A percentile compares a stretch with the other conserved stretches of the same genome.
These are phyloP conservation scores for Dacryopinax primogenitus DNA, from an alignment of 768 basidiomycete genomes.

Conservation along the genomic window DNA sequence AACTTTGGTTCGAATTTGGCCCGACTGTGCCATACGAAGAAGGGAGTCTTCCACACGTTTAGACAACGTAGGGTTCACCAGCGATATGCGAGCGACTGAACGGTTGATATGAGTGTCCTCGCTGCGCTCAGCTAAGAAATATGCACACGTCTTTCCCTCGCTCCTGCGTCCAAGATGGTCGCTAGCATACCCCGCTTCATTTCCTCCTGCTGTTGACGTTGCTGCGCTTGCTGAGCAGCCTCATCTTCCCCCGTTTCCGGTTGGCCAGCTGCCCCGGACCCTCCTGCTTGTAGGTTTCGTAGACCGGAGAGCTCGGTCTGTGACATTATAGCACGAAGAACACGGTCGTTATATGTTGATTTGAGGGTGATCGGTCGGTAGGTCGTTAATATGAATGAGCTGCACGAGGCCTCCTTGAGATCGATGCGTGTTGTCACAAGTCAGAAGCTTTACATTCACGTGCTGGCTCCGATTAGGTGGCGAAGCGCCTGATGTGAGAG, in stretches of 20 bases:
- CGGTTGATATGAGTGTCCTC: background rate
- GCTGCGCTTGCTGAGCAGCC: slow-evolving; percentile 35
- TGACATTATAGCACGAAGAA: background rate
- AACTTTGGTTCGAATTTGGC: slow-evolving; percentile 65
- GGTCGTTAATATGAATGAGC: too few species aligned
- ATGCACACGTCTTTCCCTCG: slow-evolving; percentile 62
- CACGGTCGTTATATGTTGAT: too few species aligned
- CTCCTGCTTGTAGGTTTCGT: background rate
- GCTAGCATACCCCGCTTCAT: slow-evolving; percentile 64
- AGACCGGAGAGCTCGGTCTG: background rate
- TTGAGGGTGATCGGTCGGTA: too few species aligned
- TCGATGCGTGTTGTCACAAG: background rate
- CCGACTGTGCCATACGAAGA: slow-evolving; percentile 68
- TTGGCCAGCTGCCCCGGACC: background rate
- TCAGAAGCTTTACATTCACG: background rate
- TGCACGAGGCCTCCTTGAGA: background rate
- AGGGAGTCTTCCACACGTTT: slow-evolving; percentile 68
- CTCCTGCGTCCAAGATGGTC: slow-evolving; percentile 61
- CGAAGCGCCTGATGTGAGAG: background rate
- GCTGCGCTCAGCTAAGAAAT: background rate
- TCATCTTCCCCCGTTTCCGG: slow-evolving; percentile 33
- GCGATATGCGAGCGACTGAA: slow-evolving; percentile 73
- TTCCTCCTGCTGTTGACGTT: slow-evolving; percentile 50
- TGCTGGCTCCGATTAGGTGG: background rate
- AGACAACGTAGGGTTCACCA: slow-evolving; percentile 73